Evolutionary conservation across 768 basidiomycete genomes (phyloP), one percentile per base, ranked within the genome.

Genomic region (Candolleomyces efflorescens): DNA sequence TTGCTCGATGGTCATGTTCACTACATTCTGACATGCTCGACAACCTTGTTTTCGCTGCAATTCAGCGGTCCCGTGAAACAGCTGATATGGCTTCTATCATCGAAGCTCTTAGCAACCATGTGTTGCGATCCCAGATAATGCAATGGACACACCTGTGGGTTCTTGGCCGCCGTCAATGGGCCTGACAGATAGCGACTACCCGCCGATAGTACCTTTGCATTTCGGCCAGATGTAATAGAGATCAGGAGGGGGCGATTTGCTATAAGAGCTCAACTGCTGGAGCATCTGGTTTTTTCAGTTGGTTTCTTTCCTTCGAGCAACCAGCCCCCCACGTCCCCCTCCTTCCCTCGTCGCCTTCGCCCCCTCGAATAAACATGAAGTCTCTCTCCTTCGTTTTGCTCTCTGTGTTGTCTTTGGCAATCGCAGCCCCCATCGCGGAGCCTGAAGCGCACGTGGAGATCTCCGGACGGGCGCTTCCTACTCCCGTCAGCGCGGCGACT

Each of bases 401-500:
- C 51, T 53, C 51, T 32, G 36, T 53, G 5, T 39, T 39, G 32
- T 26, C 36, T 36, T 37, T 53, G 9, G 27, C 20, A 5, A 9
- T 39, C 37, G 51, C 37, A 9, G 51, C 51, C n/a, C 51, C 51
- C 3, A 7, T 39, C 5, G 51, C 37, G 26, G 36, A 37, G 13
- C 32, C 37, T 18, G 51, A 53, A 32, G 13, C 23, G 18, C 18
- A 32, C 24, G 18, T n/a, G 24, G 49, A 36, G 23, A 36, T 50
- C 49, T 15, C 32, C 20, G n/a, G 51, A 39, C 59, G 73, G 18
- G 69, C 71, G 4, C 61, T 73, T 18, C 73, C 75, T 15, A 71
- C 69, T 9, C 69, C 70, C 4, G 67, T 74, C 18, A 61, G 63
- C 45, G 69, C 59, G 12, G 64, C 73, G 12, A 73, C 72, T 17